Base-by-base conservation (phyloP, 495 filamentous ascomycete species). In the Annulohypoxylon nitens region DNA sequence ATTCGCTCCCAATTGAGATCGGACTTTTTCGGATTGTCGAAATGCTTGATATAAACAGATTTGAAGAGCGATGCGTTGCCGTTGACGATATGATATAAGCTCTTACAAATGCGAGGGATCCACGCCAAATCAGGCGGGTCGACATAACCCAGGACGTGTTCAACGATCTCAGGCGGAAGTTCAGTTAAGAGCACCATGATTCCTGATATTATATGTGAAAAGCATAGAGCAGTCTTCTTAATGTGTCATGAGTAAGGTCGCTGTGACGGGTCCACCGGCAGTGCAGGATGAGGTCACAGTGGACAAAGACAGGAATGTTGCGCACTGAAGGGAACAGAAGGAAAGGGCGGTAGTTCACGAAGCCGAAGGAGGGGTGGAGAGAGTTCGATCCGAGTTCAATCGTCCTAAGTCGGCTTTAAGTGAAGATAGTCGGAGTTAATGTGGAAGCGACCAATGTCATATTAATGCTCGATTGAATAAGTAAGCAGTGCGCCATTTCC, bases 81-180 rank as follows among this genome's bases (percentile, higher is more conserved):
- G 18, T 78, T 80, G 54, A 90, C 76, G 67, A 84, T 84, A 62
- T 76, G 66, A 59, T 86, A 73, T 30, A 91, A 77, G 18, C 45
- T 70, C 61, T 80, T 86, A 71, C 86, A 90, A 54, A 83, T 84
- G 59, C 61, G 75, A 39, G 82, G 75, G 16, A 90, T 66, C n/a
- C 72, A 57, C 0, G 78, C 80, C 34, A 91, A 70, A 67, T 90
- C 88, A 34, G 78, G 68, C 1, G 87, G 86, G n/a, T 87, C 79
- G n/a, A 88, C 76, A 60, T 85, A 82, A 54, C 75, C 67, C 45
- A 91, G 79, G 62, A 91, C 86, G 66, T 82, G 78, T 67, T 89
- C 85, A 30, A 90, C 69, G 51, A 90, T 83, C 78, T 91, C 89
- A n/a, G 85, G 82, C 5, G 86, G 86, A 7, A 88, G 81, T n/a